A percentile compares a stretch with the other conserved stretches of the same genome.
Conservation (phyloP, 2,329 filamentous ascomycete genomes). For the Ceratocystis colombiana region DNA sequence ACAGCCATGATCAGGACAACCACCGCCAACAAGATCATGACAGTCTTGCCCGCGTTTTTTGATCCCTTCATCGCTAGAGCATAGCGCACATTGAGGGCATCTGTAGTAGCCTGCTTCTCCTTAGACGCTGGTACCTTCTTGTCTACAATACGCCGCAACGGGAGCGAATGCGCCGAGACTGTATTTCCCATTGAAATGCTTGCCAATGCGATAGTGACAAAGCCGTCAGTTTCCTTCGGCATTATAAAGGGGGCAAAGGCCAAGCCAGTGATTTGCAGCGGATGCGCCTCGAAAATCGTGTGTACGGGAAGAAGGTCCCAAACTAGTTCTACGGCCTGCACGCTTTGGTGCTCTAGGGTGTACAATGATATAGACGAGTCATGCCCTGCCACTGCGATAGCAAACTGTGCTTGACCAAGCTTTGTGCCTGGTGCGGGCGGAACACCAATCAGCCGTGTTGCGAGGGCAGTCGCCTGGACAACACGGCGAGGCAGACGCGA, state of each 20-base stretch:
- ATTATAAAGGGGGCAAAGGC: conserved; percentile 47
- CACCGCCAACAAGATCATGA: conserved; percentile 46
- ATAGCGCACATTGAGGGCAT: conserved; percentile 45
- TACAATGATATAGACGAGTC: conserved; percentile 69
- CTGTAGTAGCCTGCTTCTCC: conserved; percentile 29
- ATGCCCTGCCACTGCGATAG: conserved; percentile 69
- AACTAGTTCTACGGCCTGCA: conserved; percentile 41
- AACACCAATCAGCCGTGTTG: conserved; percentile 57
- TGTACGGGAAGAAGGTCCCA: conserved; percentile 43
- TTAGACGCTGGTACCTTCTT: conserved; percentile 33
- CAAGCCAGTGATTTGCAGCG: conserved; percentile 48
- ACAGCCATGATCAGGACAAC: conserved; percentile 49
- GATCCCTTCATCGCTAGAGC: conserved; percentile 53
- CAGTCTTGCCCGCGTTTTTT: conserved; percentile 40
- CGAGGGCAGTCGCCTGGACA: conserved; percentile 63
- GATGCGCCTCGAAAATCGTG: conserved; percentile 46
- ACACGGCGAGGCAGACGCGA: conserved; percentile 35
- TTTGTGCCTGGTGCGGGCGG: conserved; percentile 30
- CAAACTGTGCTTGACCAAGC: conserved; percentile 60
- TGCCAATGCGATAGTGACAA: conserved; percentile 50
- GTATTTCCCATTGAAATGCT: conserved; percentile 73
- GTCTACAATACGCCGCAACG: conserved; percentile 45
- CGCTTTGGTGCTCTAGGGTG: conserved; percentile 58
- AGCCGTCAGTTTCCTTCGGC: conserved; percentile 39
- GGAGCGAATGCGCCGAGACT: conserved; percentile 68